A percentile compares a stretch with the other conserved stretches of the same genome.
phyloP scores from a whole-genome alignment of 371 early-diverging fungal species.

The Phascolomyces articulosus region DNA sequence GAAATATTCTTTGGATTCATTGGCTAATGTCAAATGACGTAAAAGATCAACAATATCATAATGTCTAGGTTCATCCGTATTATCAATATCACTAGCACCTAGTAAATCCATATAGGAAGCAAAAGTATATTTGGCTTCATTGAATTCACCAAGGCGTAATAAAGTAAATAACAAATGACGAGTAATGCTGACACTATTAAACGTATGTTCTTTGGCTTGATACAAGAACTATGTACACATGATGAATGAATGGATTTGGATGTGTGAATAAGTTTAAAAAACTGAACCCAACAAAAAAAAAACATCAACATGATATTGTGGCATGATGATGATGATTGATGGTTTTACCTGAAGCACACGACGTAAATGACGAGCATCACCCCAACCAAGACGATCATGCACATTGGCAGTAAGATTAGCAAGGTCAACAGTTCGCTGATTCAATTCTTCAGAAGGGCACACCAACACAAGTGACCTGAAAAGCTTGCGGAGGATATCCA shows the following conservation, averaged over 20 bases:
- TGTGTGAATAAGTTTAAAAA: background rate
- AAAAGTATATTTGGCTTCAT: slow-evolving; percentile 71
- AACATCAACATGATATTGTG: too few relatives aligned
- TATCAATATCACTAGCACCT: slow-evolving; percentile 25
- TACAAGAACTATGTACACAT: slow-evolving; percentile 48
- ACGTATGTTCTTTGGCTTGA: slow-evolving; percentile 63
- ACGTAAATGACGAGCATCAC: slow-evolving; percentile 25
- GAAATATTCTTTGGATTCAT: background rate
- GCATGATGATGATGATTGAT: background rate
- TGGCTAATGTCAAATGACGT: background rate
- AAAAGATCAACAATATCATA: background rate
- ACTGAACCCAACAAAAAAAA: too few relatives aligned
- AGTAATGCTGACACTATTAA: slow-evolving; percentile 67
- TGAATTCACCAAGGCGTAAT: slow-evolving; percentile 63
- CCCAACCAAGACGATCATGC: slow-evolving; percentile 44
- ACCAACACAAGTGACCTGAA: background rate
- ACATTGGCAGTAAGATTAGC: slow-evolving; percentile 24
- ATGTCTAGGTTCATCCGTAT: slow-evolving; percentile 1
- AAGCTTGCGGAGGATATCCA: slow-evolving; percentile 6
- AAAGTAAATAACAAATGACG: slow-evolving; percentile 66
- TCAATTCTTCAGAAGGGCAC: background rate
- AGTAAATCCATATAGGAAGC: slow-evolving; percentile 59
- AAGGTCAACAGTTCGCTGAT: slow-evolving; percentile 25
- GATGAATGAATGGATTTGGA: background rate
- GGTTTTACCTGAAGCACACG: slow-evolving; percentile 30